Conservation (phyloP, 345 rosid genomes). For the Crucihimalaya himalaica region DNA sequence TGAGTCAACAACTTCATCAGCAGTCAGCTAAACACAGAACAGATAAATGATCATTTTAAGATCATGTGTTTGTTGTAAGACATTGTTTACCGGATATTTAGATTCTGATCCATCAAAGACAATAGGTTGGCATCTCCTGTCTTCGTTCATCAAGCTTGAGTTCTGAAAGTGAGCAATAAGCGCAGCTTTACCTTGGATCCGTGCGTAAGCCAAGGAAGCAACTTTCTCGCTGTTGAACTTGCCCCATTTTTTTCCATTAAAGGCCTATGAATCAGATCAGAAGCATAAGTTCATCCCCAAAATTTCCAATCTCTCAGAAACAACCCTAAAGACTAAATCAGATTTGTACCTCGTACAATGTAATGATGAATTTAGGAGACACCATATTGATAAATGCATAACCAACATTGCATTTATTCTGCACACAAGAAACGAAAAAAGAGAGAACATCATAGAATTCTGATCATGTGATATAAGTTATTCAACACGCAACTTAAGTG, state of each 20-base stretch:
- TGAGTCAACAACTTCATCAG: background rate
- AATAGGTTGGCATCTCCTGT: slow-evolving; percentile 74
- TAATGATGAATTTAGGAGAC: slow-evolving; percentile 66
- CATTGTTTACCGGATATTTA: slow-evolving; percentile 29
- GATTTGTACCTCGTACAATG: slow-evolving; percentile 61
- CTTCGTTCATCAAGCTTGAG: slow-evolving; percentile 83
- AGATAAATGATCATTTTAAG: background rate
- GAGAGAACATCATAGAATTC: background rate
- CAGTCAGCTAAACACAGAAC: background rate
- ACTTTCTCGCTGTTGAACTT: slow-evolving; percentile 86
- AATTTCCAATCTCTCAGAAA: background rate
- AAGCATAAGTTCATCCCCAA: background rate
- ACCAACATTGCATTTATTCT: slow-evolving; percentile 87
- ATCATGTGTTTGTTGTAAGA: background rate
- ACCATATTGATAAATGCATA: slow-evolving; percentile 83
- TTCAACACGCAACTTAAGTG: background rate
- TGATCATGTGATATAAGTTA: slow-evolving; percentile 21
- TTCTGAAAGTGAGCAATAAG: slow-evolving; percentile 76
- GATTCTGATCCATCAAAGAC: slow-evolving; percentile 54
- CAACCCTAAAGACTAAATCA: slow-evolving; percentile 9
- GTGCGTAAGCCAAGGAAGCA: slow-evolving; percentile 78
- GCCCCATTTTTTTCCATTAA: slow-evolving; percentile 82
- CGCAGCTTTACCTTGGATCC: slow-evolving; percentile 74
- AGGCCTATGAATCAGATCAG: slow-evolving; percentile 48
- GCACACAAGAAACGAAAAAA: slow-evolving; percentile 32